Evolutionary conservation across 495 filamentous ascomycete genomes (phyloP).

Genomic region (Neurospora sp.): DNA sequence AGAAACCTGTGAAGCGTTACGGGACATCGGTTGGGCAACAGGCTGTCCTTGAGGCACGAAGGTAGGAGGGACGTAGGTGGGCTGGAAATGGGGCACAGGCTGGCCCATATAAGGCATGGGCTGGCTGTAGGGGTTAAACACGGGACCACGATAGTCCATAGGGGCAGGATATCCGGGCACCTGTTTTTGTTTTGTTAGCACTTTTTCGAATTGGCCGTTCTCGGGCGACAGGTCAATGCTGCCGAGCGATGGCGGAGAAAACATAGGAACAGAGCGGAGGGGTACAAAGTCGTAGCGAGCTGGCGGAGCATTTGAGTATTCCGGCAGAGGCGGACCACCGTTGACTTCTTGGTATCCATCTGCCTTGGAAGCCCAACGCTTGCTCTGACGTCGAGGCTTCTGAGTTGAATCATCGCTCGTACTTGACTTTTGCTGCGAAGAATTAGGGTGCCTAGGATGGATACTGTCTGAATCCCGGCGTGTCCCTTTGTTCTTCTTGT

Average conservation of each 20-base stretch:
- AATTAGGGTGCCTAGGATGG: slow-evolving; percentile 21
- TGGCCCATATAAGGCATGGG: slow-evolving; percentile 38
- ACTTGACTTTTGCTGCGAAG: slow-evolving; percentile 18
- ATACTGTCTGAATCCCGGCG: slow-evolving; percentile 38
- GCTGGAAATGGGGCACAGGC: slow-evolving; percentile 31
- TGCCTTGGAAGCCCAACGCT: slow-evolving; percentile 26
- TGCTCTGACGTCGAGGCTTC: slow-evolving; percentile 29
- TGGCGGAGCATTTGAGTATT: slow-evolving; percentile 17
- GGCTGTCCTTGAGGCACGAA: slow-evolving; percentile 35
- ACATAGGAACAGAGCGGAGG: slow-evolving; percentile 22
- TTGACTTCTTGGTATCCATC: slow-evolving; percentile 14
- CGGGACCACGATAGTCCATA: slow-evolving; percentile 25
- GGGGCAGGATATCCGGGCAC: slow-evolving; percentile 34
- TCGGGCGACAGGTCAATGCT: slow-evolving; percentile 55
- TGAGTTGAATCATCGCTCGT: slow-evolving; percentile 14
- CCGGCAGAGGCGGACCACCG: slow-evolving; percentile 11
- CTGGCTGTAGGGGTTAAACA: slow-evolving; percentile 28
- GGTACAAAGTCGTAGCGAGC: slow-evolving; percentile 17
- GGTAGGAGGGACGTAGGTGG: slow-evolving; percentile 38
- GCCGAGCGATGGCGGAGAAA: slow-evolving; percentile 26
- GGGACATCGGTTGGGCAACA: slow-evolving; percentile 63
- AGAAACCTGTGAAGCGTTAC: slow-evolving; percentile 72
- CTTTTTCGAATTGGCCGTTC: slow-evolving; percentile 59
- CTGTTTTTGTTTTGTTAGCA: slow-evolving; percentile 60
- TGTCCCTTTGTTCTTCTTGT: slow-evolving; percentile 30